Conservation (phyloP, 2,329 filamentous ascomycete genomes). For the Bimuria novae-zelandiae region DNA sequence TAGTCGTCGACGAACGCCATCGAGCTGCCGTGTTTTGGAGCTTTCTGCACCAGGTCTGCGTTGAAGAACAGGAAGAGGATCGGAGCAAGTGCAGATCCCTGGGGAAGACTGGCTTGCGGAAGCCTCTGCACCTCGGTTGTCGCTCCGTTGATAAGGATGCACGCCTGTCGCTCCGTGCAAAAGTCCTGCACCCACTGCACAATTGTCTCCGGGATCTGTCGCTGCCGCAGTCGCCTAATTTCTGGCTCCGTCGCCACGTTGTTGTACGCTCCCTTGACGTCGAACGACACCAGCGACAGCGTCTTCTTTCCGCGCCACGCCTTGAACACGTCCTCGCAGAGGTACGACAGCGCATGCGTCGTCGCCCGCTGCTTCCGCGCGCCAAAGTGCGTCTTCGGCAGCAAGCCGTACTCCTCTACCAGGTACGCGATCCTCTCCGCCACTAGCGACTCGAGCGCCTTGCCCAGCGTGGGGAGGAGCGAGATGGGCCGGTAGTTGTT, state of each 20-base stretch:
- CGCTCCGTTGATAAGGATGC: constrained; percentile 18
- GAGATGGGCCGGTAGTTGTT: constrained; percentile 35
- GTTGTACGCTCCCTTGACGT: constrained; percentile 51
- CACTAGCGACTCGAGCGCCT: constrained; percentile 27
- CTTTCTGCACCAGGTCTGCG: constrained; percentile 24
- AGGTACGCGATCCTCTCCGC: constrained; percentile 32
- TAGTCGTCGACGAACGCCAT: constrained; percentile 36
- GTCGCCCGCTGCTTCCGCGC: constrained; percentile 43
- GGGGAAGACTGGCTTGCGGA: constrained; percentile 15
- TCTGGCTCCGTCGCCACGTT: constrained; percentile 44
- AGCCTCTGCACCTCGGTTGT: constrained; percentile 8
- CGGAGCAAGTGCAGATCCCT: too few relatives aligned
- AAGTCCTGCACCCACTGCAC: too few relatives aligned
- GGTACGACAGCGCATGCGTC: constrained; percentile 37
- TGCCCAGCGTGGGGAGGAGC: constrained; percentile 30
- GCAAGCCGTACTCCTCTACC: constrained; percentile 28
- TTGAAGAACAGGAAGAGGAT: constrained; percentile 25
- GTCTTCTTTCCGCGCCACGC: constrained; percentile 28
- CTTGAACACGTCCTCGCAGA: constrained; percentile 19
- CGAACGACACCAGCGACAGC: constrained; percentile 45
- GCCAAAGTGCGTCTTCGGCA: constrained; percentile 46
- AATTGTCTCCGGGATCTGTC: too few relatives aligned
- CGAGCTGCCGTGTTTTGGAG: constrained; percentile 16
- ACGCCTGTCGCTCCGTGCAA: constrained; percentile 24
- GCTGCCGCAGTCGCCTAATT: constrained; percentile 38